Conservation (phyloP, 371 early-diverging fungal species). For the Fennellomyces sp. region DNA sequence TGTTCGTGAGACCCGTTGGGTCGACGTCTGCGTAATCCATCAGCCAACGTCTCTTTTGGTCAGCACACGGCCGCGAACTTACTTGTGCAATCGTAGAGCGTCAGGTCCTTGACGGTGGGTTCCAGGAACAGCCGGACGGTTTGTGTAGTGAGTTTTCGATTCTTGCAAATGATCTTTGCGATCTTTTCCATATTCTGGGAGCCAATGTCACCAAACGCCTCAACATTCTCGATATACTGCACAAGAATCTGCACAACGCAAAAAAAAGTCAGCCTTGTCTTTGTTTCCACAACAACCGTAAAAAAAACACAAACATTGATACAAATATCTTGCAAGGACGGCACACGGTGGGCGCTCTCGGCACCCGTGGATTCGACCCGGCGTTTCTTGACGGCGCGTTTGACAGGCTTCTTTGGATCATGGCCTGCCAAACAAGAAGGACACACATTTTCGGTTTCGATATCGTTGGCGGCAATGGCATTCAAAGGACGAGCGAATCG, state of each 20-base stretch:
- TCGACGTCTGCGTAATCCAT: conserved; percentile 49
- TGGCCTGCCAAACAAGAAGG: conserved; percentile 47
- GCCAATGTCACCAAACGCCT: conserved; percentile 81
- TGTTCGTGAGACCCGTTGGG: conserved; percentile 51
- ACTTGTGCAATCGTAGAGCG: conserved; percentile 84
- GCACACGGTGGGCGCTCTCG: conserved; percentile 28
- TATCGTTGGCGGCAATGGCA: conserved; percentile 24
- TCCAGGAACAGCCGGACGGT: conserved; percentile 78
- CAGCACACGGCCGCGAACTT: conserved; percentile 10
- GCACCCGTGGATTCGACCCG: conserved; percentile 20
- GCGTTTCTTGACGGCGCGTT: conserved; percentile 12
- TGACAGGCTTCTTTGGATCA: conserved; percentile 24
- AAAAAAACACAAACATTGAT: conserved; percentile 50
- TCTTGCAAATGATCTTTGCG: conserved; percentile 78
- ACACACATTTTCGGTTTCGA: conserved; percentile 41
- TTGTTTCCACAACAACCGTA: background rate
- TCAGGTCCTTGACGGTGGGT: conserved; percentile 52
- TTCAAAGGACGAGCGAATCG: conserved; percentile 47
- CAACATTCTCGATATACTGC: conserved; percentile 76
- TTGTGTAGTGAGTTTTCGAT: conserved; percentile 66
- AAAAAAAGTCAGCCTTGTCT: background rate
- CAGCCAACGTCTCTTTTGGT: no score
- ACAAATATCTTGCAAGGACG: conserved; percentile 66
- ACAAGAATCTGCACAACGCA: conserved; percentile 58
- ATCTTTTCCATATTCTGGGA: conserved; percentile 70